Evolutionary conservation across 1,284 basidiomycete genomes (phyloP), one percentile per base, ranked within the genome.

Genomic region (Naganishia cerealis): DNA sequence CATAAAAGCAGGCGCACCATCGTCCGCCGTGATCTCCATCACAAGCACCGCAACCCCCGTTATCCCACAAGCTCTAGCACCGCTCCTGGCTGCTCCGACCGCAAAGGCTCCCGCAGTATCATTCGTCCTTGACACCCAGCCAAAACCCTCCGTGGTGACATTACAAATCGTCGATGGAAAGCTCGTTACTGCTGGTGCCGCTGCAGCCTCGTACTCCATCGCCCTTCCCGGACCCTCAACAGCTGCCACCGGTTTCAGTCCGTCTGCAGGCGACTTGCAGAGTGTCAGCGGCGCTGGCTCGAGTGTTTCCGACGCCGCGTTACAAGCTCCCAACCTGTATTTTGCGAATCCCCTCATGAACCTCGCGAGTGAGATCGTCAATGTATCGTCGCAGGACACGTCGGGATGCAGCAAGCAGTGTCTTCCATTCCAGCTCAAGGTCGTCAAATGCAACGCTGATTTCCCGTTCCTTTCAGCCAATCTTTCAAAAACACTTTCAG

Each of bases 81-180:
- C 29, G 6, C 29, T 33, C 29, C 2, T 33, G 21, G 15, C 43
- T 2, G 43, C 43, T 7, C n/a, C 46, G n/a, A n/a, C 18, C 1
- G 1, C 46, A 50, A 10, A n/a, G 10, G 46, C 9, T 8, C 13
- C 13, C 13, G 16, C 59, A 12, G 36, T 57, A 42, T 63, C 61
- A 26, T 63, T 43, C 48, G 50, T 40, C 3, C 53, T 63, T 13
- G 61, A 50, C 2, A 33, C 29, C 3, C 29, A 33, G 29, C 50
- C 46, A 8, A 50, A 54, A 38, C 61, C 61, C 24, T 10, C 50
- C 61, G 24, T 63, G 4, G 61, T 63, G 0, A 63, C 61, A 8
- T 50, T 63, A 4, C 61, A 63, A 42, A 24, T 63, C 10, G 48
- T 54, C 38, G 39, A 63, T 29, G 61, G 61, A 13, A 39, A 63